phyloP scores from a whole-genome alignment of 1,139 yeast genomes.

The Kluyveromyces sp. region DNA sequence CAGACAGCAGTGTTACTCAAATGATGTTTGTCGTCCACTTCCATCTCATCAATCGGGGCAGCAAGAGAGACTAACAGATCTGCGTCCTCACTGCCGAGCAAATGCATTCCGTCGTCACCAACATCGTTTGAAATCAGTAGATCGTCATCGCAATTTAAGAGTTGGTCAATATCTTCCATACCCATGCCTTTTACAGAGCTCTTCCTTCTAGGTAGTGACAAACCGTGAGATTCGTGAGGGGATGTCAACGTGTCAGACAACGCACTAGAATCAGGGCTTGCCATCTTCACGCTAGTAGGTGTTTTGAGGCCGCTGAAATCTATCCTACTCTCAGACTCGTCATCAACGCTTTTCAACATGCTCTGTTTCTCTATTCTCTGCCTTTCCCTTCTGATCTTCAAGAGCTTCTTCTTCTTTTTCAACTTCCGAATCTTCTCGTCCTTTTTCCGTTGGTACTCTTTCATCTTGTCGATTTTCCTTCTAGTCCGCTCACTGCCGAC shows the following conservation, averaged over 20 bases:
- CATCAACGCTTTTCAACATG: conserved; percentile 5
- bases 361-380: conserved; percentile 25
- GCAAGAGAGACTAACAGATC: conserved; percentile 30
- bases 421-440: conserved; percentile 27
- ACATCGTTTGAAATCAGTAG: conserved; percentile 12
- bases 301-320: neutral
- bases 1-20: conserved; percentile 19
- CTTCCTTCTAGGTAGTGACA: conserved; percentile 14
- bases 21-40: conserved; percentile 9
- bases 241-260: neutral
- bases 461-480: conserved; percentile 31
- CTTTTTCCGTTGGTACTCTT: conserved; percentile 30
- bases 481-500: conserved; percentile 32
- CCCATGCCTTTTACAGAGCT: conserved; percentile 26
- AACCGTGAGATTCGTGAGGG: neutral
- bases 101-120: conserved; percentile 10
- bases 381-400: conserved; percentile 26
- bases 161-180: conserved; percentile 25
- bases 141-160: conserved; percentile 17
- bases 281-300: conserved; percentile 3
- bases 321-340: neutral
- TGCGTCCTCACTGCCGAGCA: conserved; percentile 23
- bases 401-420: conserved; percentile 29
- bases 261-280: conserved; percentile 4
- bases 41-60: conserved; percentile 29